Base-by-base conservation (phyloP, 2,329 filamentous ascomycete species). In the Monosporascus sp. region DNA sequence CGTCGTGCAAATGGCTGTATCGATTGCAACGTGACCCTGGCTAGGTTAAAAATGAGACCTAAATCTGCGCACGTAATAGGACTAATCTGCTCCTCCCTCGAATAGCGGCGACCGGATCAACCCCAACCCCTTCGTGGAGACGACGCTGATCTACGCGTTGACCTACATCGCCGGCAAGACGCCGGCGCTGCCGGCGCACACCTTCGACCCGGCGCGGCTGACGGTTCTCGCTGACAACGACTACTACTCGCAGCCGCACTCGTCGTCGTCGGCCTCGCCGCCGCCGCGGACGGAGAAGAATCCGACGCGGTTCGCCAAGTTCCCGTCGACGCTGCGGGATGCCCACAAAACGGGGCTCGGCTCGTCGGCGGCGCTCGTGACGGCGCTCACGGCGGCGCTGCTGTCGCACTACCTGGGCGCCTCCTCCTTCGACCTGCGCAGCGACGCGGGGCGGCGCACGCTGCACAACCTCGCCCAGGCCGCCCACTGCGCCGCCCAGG, bases 291-390 rank as follows among this genome's bases (percentile, higher is more conserved):
- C 53, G 26, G 58, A 58, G 57, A 60, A 53, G 52, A 62, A 59
- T 66, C 63, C 60, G 54, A 71, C 63, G 17, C 84, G 84, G 57
- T 97, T 97, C 74, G 80, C 84, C 58, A 81, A 86, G 67, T 96
- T 96, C 72, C 80, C 82, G 44, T 86, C 93, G 17, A 82, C 85
- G 6, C 81, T 99, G 37, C 74, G 79, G 54, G 80, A 86, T 58
- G 92, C 93, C 17, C 88, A 97, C 79, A 99, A 99, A 77, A 99
- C 94, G 0, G 94, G 94, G 2, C 83, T 99, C 31, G 94, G 94
- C 54, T 97, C 92, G 11, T 97, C 92, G 1, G 94, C 94, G 4
- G 94, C 94, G 4, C 82, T 99, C 14, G 93, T 97, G 35, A 97
- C 94, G 1, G 80, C 92, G 41, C 82, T 99, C 41, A 90, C 88